A percentile compares a stretch with the other conserved stretches of the same genome.
phyloP scores from a whole-genome alignment of 495 filamentous ascomycete species.

The Penicillium robsamsonii region DNA sequence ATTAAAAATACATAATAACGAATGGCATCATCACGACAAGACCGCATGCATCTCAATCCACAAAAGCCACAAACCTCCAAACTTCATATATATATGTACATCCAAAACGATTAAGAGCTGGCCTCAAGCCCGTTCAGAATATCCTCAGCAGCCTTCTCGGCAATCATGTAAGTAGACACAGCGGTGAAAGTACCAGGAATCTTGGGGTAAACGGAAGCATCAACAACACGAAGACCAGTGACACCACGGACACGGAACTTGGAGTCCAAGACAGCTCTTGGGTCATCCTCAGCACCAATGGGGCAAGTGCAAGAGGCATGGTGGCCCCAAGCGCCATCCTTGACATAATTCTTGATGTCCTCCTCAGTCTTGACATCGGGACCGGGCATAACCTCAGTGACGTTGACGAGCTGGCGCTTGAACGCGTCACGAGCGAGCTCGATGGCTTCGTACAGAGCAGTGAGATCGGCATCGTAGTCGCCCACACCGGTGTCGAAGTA shows the following conservation, averaged over 20 bases:
- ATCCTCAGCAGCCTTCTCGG: slow-evolving; percentile 58
- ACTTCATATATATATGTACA: neutral
- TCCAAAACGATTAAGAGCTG: neutral
- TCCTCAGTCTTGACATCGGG: slow-evolving; percentile 33
- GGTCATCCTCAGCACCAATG: slow-evolving; percentile 55
- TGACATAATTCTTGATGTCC: slow-evolving; percentile 48
- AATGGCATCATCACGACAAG: neutral
- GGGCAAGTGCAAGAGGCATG: slow-evolving; percentile 58
- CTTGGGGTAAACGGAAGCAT: slow-evolving; percentile 57
- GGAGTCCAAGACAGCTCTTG: slow-evolving; percentile 57
- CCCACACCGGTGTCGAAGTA: slow-evolving; percentile 49
- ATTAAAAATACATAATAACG: neutral
- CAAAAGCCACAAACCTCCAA: neutral
- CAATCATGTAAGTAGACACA: slow-evolving; percentile 59
- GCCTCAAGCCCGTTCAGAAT: slow-evolving; percentile 1
- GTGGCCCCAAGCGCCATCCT: slow-evolving; percentile 56
- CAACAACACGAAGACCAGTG: slow-evolving; percentile 56
- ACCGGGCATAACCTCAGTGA: slow-evolving; percentile 50
- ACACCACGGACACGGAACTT: slow-evolving; percentile 57
- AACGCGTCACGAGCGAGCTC: slow-evolving; percentile 42
- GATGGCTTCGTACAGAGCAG: slow-evolving; percentile 49
- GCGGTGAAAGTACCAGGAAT: slow-evolving; percentile 59
- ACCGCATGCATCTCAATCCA: neutral
- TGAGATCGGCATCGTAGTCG: slow-evolving; percentile 41
- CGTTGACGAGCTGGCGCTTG: slow-evolving; percentile 21